phyloP scores from a whole-genome alignment of 352 stramenopile genomes.

The Phytophthora sp. region DNA sequence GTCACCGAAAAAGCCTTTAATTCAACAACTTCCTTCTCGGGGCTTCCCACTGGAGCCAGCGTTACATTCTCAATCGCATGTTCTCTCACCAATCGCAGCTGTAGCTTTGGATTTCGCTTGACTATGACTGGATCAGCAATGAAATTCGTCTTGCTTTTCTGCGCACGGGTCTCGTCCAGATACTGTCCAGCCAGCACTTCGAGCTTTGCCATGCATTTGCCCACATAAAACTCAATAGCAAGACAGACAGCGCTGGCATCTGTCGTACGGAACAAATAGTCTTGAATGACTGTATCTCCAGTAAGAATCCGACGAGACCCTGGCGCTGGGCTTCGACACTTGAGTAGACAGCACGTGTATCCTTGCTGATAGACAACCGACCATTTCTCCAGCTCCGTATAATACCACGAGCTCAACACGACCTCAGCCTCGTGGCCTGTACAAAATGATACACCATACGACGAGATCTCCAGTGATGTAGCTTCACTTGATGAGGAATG shows the following conservation, averaged over 20 bases:
- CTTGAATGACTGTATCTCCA: conserved; percentile 34
- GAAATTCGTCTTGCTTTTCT: conserved; percentile 10
- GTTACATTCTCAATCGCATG: conserved; percentile 28
- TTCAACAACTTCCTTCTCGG: too few species aligned
- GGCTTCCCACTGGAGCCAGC: conserved; percentile 26
- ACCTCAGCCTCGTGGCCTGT: conserved; percentile 49
- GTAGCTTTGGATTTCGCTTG: conserved; percentile 16
- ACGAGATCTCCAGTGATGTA: conserved; percentile 59
- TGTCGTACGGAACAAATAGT: conserved; percentile 65
- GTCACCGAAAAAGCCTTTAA: too few species aligned
- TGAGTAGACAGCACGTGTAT: conserved; percentile 65
- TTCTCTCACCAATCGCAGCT: conserved; percentile 12
- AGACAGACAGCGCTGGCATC: conserved; percentile 63
- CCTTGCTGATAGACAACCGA: conserved; percentile 64
- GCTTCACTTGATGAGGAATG: conserved; percentile 51
- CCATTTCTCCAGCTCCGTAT: conserved; percentile 82
- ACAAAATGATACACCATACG: conserved; percentile 62
- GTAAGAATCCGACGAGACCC: conserved; percentile 1
- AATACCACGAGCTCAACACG: conserved; percentile 76
- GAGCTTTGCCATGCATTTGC: conserved; percentile 80
- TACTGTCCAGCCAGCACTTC: conserved; percentile 51
- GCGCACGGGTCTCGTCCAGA: conserved; percentile 27
- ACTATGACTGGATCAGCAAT: not conserved
- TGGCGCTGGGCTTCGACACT: conserved; percentile 39
- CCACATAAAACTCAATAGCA: conserved; percentile 81